phyloP scores from a whole-genome alignment of 352 stramenopile genomes.

The Peronospora belbahrii region DNA sequence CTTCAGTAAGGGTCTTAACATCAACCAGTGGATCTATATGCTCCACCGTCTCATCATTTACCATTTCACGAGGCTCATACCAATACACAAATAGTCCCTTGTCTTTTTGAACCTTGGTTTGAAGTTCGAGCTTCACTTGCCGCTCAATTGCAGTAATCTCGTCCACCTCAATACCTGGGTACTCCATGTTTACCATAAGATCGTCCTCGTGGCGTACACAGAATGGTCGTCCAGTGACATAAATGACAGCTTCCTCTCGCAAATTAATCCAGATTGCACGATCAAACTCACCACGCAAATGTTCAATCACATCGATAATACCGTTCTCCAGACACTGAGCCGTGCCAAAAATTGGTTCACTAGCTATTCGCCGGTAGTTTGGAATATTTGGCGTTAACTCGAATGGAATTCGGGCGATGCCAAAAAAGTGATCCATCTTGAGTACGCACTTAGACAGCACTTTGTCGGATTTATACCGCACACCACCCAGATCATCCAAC shows the following conservation, averaged over 20 bases:
- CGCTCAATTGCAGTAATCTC: slow-evolving; percentile 80
- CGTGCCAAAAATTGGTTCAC: slow-evolving; percentile 81
- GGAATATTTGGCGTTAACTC: slow-evolving; percentile 62
- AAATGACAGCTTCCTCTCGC: slow-evolving; percentile 88
- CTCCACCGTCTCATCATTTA: slow-evolving; percentile 81
- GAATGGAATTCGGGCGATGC: slow-evolving; percentile 57
- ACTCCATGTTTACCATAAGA: slow-evolving; percentile 84
- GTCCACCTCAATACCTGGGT: slow-evolving; percentile 84
- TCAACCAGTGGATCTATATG: slow-evolving; percentile 63
- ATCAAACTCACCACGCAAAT: slow-evolving; percentile 49
- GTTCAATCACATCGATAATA: slow-evolving; percentile 54
- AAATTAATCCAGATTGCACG: slow-evolving; percentile 88
- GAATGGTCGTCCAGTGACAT: slow-evolving; percentile 79
- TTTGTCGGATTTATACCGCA: slow-evolving; percentile 78
- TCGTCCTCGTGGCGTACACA: slow-evolving; percentile 75
- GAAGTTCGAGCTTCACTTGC: slow-evolving; percentile 80
- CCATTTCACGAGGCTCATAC: slow-evolving; percentile 66
- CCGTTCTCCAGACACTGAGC: slow-evolving; percentile 72
- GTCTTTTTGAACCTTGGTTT: slow-evolving; percentile 60
- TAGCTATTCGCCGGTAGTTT: slow-evolving; percentile 78
- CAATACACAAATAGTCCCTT: slow-evolving; percentile 83
- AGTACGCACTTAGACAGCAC: slow-evolving; percentile 76
- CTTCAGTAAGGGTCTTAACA: slow-evolving; percentile 68
- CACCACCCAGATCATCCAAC: slow-evolving; percentile 65
- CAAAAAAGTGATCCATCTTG: slow-evolving; percentile 88